A percentile compares a stretch with the other conserved stretches of the same genome.
Conservation (phyloP, 2,329 filamentous ascomycete genomes). For the Dactylellina sp. region DNA sequence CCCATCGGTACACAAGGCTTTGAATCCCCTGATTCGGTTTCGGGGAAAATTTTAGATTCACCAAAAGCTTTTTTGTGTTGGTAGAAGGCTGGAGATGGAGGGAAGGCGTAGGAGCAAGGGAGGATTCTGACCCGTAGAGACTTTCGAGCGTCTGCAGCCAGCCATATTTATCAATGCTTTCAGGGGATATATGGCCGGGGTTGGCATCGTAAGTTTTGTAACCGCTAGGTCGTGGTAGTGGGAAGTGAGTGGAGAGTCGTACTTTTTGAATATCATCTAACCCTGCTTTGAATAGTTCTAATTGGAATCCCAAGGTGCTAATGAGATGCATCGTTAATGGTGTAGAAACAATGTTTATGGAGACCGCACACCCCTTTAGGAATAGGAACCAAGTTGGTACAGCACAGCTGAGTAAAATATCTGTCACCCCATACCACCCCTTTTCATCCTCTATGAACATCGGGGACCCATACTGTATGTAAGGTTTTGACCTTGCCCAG, state of each 20-base stretch:
- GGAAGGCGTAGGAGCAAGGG: too few relatives aligned
- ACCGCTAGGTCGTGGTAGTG: not conserved
- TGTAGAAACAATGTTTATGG: conserved; percentile 14
- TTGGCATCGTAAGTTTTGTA: too few relatives aligned
- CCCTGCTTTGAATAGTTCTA: conserved; percentile 11
- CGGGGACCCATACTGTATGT: conserved; percentile 29
- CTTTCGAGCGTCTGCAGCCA: not conserved
- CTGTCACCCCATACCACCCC: conserved; percentile 55
- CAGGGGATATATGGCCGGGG: not conserved
- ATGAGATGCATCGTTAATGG: conserved; percentile 3
- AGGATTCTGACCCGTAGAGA: not conserved
- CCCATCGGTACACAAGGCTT: conserved; percentile 28
- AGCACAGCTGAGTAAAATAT: conserved; percentile 57
- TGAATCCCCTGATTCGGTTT: not conserved
- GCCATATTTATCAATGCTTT: not conserved
- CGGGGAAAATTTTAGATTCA: conserved; percentile 1
- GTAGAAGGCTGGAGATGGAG: too few relatives aligned
- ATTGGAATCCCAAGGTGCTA: not conserved
- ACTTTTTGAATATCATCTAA: conserved; percentile 4
- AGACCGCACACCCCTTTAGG: conserved; percentile 4
- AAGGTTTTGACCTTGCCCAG: not conserved
- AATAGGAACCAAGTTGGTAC: conserved; percentile 57
- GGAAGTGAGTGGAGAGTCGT: conserved; percentile 26
- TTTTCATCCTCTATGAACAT: conserved; percentile 50
- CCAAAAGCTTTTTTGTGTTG: too few relatives aligned